These are phyloP conservation scores for Calycina herbarum DNA, from an alignment of 2,329 filamentous ascomycete species.

Conservation along the genomic window DNA sequence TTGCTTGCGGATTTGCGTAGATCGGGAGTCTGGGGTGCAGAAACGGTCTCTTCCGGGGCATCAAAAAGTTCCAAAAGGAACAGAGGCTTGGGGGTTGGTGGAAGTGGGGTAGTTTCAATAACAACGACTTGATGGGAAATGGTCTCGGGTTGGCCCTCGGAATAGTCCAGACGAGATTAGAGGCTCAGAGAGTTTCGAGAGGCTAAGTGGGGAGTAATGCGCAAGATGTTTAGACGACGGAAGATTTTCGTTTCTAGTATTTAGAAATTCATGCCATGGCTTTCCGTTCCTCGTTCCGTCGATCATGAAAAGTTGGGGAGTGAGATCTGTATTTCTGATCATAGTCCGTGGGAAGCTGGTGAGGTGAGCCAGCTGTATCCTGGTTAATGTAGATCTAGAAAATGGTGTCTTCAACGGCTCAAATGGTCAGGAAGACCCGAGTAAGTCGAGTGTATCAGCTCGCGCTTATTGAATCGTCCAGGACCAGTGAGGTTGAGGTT, in stretches of 20 bases:
- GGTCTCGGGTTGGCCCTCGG: background rate
- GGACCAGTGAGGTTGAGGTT: background rate
- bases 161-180: background rate
- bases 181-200: slow-evolving; percentile 9
- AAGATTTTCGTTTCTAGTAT: slow-evolving; percentile 26
- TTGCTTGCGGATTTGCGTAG: background rate
- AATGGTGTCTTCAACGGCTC: background rate
- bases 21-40: background rate
- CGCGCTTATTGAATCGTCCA: background rate
- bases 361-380: background rate
- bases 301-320: background rate
- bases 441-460: background rate
- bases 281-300: slow-evolving; percentile 1
- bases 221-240: slow-evolving; percentile 26
- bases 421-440: background rate
- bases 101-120: slow-evolving; percentile 4
- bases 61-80: background rate
- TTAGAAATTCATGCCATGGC: slow-evolving; percentile 24
- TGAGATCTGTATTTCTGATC: too few relatives aligned
- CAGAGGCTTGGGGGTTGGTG: background rate
- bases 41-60: background rate
- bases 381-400: background rate
- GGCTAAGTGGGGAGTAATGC: slow-evolving; percentile 8
- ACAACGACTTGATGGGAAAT: background rate
- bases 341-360: too few relatives aligned